Base-by-base conservation (phyloP, 2,329 filamentous ascomycete species). In the Aspergillus glaucus region DNA sequence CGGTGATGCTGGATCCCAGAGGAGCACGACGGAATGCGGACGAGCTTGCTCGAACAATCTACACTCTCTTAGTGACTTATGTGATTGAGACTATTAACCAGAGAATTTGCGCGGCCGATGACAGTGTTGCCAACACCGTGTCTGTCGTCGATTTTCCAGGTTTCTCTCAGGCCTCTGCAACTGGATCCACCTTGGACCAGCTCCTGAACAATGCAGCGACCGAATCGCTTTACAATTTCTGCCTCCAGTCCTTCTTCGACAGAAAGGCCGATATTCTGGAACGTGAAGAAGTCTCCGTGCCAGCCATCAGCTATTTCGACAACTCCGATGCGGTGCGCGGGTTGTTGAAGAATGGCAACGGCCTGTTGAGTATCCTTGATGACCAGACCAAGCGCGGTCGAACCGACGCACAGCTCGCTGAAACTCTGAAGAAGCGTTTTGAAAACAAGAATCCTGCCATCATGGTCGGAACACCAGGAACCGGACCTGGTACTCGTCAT, bases 111-210 rank as follows among this genome's bases (percentile, higher is more conserved):
- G 90, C 91, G 0, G 75, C 84, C 0, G 92, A 97, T 61, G 92
- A 96, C 46, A 76, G 86, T 17, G 88, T 98, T 48, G 87, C 83
- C 48, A 98, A 98, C 73, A 98, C 93, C 0, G 81, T 98, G 49
- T 95, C 91, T 4, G 84, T 98, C 46, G 85, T 98, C 46, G 93
- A 98, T 67, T 98, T 98, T 72, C 93, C 93, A 0, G 93, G 93
- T 17, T 98, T 98, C 66, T 79, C 90, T 10, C 89, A 94, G 66
- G 84, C 88, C 52, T 79, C 86, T 0, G 83, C 89, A 0, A 96
- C 93, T 0, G 84, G 86, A 15, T 96, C 89, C 1, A 80, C 85
- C 0, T 78, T 98, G 8, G 93, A 98, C 57, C 93, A 97, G 71
- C 80, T 98, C 2, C 80, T 98, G 14, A 95, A 87, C 75, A 98